Base-by-base conservation (phyloP, 371 early-diverging fungal genomes). In the Rhizomucor pusillus region DNA sequence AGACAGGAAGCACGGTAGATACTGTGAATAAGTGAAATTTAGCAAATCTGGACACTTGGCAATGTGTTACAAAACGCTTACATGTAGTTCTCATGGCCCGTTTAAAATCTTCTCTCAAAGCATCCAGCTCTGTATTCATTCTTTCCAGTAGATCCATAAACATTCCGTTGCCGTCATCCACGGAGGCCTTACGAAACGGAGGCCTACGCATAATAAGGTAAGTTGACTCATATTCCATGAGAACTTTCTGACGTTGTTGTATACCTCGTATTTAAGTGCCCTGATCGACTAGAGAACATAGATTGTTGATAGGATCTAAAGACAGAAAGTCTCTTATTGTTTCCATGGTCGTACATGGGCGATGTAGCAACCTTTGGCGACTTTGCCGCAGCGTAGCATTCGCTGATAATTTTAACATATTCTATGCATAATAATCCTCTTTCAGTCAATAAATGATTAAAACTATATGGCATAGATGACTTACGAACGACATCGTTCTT, bases 71-170 rank as follows among this genome's bases (percentile, higher is more conserved):
- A 46, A 14, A 16, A n/a, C 5, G 50, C 61, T 59, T 56, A 67
- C 69, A 79, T 39, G 64, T 71, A 47, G 71, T 67, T 25, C 67
- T 67, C 14, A 90, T 23, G 5, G 80, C 65, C 24, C 69, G 56
- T 18, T 88, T 73, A 46, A 88, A 89, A 12, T 90, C 87, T 1
- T 62, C 39, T 2, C 66, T 49, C 60, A 87, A 71, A 0, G 69
- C 63, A 43, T 89, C 85, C 50, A 90, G 57, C 50, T 90, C 84
- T 1, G 73, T 66, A 0, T 62, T 57, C 77, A 66, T 70, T 6
- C 47, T 56, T 25, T 69, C 66, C 0, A 82, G 52, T 13, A 78
- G 53, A 20, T 64, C 60, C 29, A 75, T 50, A 20, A 79, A 53
- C 10, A 62, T 53, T n/a, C 62, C 60, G 19, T 52, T 50, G 5